A percentile compares a stretch with the other conserved stretches of the same genome.
Evolutionary conservation across 2,329 filamentous ascomycete species (phyloP).

Genomic region (Ascochyta clinopodiicola): DNA sequence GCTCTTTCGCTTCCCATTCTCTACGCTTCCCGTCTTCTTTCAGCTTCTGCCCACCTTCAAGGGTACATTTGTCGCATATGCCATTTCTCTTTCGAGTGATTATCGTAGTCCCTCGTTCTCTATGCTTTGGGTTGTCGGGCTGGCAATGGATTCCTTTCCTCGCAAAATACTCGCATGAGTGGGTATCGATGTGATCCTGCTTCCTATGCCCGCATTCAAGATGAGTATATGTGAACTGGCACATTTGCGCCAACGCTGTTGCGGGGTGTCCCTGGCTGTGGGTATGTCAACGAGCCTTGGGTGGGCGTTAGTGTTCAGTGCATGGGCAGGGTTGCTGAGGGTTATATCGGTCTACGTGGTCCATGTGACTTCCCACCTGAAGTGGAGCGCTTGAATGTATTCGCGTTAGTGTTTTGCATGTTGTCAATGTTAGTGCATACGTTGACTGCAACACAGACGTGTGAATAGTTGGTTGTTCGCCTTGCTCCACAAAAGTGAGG

Average conservation of each 20-base stretch:
- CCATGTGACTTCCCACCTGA: constrained; percentile 4
- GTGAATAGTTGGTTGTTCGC: constrained; percentile 18
- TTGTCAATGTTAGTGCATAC: constrained; percentile 14
- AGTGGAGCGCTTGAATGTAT: constrained; percentile 13
- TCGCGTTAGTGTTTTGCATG: constrained; percentile 9
- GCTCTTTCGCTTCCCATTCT: neutral
- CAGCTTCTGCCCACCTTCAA: neutral
- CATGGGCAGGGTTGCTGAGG: neutral
- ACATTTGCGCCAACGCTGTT: constrained; percentile 20
- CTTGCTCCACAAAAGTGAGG: constrained; percentile 20
- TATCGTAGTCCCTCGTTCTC: constrained; percentile 19
- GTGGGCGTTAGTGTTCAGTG: neutral
- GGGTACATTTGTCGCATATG: constrained; percentile 25
- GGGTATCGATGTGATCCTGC: constrained; percentile 27
- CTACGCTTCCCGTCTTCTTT: neutral
- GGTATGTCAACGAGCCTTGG: neutral
- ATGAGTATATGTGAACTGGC: constrained; percentile 28
- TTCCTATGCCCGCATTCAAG: constrained; percentile 30
- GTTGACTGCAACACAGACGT: constrained; percentile 11
- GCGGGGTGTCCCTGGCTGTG: neutral
- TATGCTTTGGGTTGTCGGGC: constrained; percentile 24
- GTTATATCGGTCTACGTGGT: neutral
- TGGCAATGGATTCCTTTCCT: constrained; percentile 22
- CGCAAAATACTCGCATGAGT: constrained; percentile 23
- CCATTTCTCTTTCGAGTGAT: constrained; percentile 21